Base-by-base conservation (phyloP, 345 rosid genomes). In the Jatropha curcas region DNA sequence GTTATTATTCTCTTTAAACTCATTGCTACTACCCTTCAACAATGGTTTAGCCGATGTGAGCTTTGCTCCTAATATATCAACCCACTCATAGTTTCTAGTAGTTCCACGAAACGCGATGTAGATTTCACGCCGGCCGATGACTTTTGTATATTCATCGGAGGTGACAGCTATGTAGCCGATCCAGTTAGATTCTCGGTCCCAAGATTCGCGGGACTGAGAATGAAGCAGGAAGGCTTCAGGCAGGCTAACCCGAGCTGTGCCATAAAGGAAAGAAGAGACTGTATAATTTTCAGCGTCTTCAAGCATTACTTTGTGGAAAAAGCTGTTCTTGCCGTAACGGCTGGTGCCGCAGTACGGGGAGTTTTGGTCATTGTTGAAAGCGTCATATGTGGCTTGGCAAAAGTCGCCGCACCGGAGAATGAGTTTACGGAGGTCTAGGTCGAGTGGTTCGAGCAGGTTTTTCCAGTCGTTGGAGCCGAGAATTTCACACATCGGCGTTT, bases 161-260 rank as follows among this genome's bases (percentile, higher is more conserved):
- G 92, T 86, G 3, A 89, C 88, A 22, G 93, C 91, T 60, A 92
- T 84, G 85, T 88, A 94, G 61, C 97, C 97, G 39, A 94, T 88
- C 98, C 98, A 94, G 83, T 94, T 94, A 20, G 97, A 88, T 73
- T 94, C 98, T n/a, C 94, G 89, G 82, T 94, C 98, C 93, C 98
- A 90, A 6, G 91, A 80, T 39, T 92, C 97, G 4, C 94, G 82
- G 5, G 97, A 88, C 46, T 48, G 78, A 6, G 97, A 88, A 64
- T 67, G 93, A 76, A 92, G 89, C 58, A 94, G 74, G 79, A 94
- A 83, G 46, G 88, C 88, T 78, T 88, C 82, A 0, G 87, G 84
- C 53, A 81, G 50, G 70, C 85, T 72, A 59, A 93, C 82, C 3
- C 86, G 90, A 19, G 97, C 96, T 1, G 97, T 89, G 71, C 86